phyloP scores from a whole-genome alignment of 2,329 filamentous ascomycete genomes.

The Lecanicillium sp. region DNA sequence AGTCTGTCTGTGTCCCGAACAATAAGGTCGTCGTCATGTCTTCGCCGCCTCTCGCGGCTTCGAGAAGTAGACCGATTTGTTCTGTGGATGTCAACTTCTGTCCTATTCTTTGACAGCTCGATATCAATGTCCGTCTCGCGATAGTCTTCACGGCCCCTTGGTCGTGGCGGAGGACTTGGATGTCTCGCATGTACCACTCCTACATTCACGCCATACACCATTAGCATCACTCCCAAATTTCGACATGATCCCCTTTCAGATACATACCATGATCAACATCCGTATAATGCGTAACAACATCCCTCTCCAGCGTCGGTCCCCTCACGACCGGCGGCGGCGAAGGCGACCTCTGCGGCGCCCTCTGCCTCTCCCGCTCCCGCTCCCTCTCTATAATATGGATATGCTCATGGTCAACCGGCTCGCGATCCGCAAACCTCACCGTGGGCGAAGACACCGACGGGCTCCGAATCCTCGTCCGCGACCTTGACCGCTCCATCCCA shows the following conservation, averaged over 20 bases:
- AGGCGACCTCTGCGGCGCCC: constrained; percentile 38
- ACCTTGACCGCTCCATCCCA: constrained; percentile 24
- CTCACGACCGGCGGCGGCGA: constrained; percentile 58
- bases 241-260: too few species aligned
- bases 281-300: constrained; percentile 81
- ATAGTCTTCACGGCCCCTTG: constrained; percentile 34
- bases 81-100: constrained; percentile 47
- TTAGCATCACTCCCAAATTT: background rate
- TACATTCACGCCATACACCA: constrained; percentile 15
- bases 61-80: constrained; percentile 27
- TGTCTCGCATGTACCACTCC: constrained; percentile 36
- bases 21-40: constrained; percentile 56
- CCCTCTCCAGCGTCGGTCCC: constrained; percentile 74
- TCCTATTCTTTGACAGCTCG: constrained; percentile 42
- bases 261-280: constrained; percentile 77
- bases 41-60: constrained; percentile 30
- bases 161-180: constrained; percentile 39
- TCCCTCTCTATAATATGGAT: constrained; percentile 44
- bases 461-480: constrained; percentile 27
- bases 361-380: constrained; percentile 33
- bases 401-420: constrained; percentile 34
- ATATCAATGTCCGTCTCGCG: constrained; percentile 56
- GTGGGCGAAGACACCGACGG: constrained; percentile 27
- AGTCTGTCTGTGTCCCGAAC: constrained; percentile 47
- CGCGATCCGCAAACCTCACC: constrained; percentile 28